A percentile compares a stretch with the other conserved stretches of the same genome.
Evolutionary conservation across 1,139 yeast genomes (phyloP).

Genomic region (Scheffersomyces parashehatae): DNA sequence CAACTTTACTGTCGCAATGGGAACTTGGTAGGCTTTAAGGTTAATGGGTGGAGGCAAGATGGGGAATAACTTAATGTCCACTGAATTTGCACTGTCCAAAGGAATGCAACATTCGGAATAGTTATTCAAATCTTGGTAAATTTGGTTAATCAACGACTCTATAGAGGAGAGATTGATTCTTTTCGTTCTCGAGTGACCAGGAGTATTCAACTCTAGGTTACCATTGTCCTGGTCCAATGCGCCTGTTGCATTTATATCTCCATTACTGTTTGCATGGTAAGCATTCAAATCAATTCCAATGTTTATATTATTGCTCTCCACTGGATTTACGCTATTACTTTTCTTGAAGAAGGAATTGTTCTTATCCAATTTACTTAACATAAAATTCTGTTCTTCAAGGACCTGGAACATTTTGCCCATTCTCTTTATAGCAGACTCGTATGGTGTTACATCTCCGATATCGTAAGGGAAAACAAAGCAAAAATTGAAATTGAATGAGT

Average conservation of each 20-base stretch:
- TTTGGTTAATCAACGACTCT: constrained; percentile 80
- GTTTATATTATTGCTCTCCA: background rate
- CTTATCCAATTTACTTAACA: constrained; percentile 58
- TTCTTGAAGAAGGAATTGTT: constrained; percentile 38
- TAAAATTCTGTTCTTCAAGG: constrained; percentile 82
- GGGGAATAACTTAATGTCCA: constrained; percentile 90
- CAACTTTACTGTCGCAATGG: constrained; percentile 77
- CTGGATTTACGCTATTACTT: background rate
- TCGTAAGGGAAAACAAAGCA: constrained; percentile 87
- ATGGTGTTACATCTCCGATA: constrained; percentile 73
- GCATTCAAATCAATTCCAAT: background rate
- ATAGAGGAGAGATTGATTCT: constrained; percentile 59
- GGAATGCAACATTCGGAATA: constrained; percentile 96
- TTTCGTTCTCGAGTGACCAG: constrained; percentile 44
- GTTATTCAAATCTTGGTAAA: constrained; percentile 88
- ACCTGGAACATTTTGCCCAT: constrained; percentile 89
- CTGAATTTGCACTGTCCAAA: constrained; percentile 83
- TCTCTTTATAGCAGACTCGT: constrained; percentile 80
- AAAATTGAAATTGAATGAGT: constrained; percentile 89
- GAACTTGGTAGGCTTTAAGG: constrained; percentile 77
- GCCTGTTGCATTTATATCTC: constrained; percentile 8
- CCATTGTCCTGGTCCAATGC: constrained; percentile 18
- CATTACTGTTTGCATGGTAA: constrained; percentile 1
- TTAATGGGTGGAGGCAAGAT: constrained; percentile 81
- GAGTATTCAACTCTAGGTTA: constrained; percentile 20